Base-by-base conservation (phyloP, 2,329 filamentous ascomycete genomes). In the Bipolaris zeicola region DNA sequence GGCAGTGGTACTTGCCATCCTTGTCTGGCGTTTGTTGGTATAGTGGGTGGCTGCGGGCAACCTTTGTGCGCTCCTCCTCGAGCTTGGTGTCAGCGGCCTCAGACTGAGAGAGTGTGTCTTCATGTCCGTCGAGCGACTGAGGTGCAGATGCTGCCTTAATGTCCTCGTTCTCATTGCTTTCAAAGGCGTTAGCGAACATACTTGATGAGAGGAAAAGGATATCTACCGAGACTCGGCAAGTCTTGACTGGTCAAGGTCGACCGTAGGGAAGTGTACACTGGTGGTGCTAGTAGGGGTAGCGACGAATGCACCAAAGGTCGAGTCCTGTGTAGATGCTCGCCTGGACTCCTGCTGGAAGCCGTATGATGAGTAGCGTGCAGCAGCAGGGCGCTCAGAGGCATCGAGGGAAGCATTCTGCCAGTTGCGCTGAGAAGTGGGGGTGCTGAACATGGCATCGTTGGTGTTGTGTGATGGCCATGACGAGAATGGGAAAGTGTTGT, bases 1-100 rank as follows among this genome's bases (percentile, higher is more conserved):
- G 94, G 83, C 94, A 98, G 80, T 96, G 92, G 80, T 95, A 98
- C 57, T 96, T 85, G 72, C 92, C 92, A 77, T 96, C 91, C 33
- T 82, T 76, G 38, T 83, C 77, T 8, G 88, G 85, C 44, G 79
- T 79, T 52, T 86, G 86, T 74, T 88, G 88, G 81, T 93, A 94
- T 11, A 91, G 80, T 18, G 82, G 83, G 74, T 93, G 88, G 73
- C 72, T 80, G 48, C 80, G 73, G 14, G 76, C 76, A 34, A 75
- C 58, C 60, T 76, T 76, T 52, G 71, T 72, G 46, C 74, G 73
- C 57, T 75, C 74, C 47, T 76, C 75, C 45, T 74, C 68, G n/a
- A 64, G 68, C 58, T 73, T 71, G 13, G 68, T 69, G 43, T 75
- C 69, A 14, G 65, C 64, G 6, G 68, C 65, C 34, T 74, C 69